phyloP scores from a whole-genome alignment of 164 flowering plant species.

The Piper longum region DNA sequence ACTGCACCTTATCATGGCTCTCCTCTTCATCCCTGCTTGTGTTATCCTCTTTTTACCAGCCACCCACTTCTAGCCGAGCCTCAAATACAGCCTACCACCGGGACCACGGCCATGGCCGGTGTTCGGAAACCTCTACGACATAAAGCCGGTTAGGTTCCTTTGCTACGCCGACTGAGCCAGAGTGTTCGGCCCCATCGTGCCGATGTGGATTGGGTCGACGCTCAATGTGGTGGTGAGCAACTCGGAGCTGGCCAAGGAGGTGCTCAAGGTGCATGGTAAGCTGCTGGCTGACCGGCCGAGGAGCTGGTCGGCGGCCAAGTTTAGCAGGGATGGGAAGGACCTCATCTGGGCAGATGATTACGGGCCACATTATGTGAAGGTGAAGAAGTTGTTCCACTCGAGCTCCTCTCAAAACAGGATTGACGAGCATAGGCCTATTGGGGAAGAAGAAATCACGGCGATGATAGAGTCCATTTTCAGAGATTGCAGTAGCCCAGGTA shows the following conservation, averaged over 20 bases:
- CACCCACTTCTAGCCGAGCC: constrained; percentile 5
- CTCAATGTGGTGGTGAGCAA: constrained; percentile 19
- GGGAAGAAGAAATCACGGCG: constrained; percentile 10
- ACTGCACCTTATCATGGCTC: too few relatives aligned
- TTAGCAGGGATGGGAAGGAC: constrained; percentile 8
- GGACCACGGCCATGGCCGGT: constrained; percentile 27
- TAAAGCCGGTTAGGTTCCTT: constrained; percentile 24
- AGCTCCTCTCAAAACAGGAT: constrained; percentile 10
- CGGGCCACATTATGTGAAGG: constrained; percentile 8
- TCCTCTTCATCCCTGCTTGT: neutral
- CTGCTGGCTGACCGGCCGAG: constrained; percentile 6
- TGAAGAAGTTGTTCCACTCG: constrained; percentile 6
- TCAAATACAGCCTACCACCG: constrained; percentile 25
- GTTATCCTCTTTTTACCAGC: neutral
- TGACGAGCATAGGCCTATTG: constrained; percentile 8
- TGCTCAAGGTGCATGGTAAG: constrained; percentile 8
- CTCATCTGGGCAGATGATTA: constrained; percentile 10
- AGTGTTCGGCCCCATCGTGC: constrained; percentile 26
- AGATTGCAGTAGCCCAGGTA: constrained; percentile 6
- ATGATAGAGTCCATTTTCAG: constrained; percentile 9
- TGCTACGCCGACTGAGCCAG: constrained; percentile 29
- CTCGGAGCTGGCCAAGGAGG: constrained; percentile 17
- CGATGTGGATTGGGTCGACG: constrained; percentile 22
- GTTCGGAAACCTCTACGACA: constrained; percentile 27
- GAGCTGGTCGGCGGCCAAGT: neutral